Conservation (phyloP, 2,329 filamentous ascomycete genomes). For the Paramyrothecium sp. region DNA sequence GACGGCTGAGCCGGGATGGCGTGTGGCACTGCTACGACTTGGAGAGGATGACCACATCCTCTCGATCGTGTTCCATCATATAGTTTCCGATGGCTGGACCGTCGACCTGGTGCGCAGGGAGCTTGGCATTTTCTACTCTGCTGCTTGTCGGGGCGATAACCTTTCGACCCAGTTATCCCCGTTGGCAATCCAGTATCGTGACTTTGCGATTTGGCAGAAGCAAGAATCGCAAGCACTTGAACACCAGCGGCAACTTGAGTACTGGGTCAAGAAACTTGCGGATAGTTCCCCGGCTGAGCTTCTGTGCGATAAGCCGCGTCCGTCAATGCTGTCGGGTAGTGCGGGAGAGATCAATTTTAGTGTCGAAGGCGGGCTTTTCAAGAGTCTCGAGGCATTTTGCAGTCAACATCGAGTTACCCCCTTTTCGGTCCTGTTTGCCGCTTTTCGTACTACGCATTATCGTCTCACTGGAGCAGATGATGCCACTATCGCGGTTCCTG, state of each 20-base stretch:
- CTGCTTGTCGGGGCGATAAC: neutral
- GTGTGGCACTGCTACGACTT: neutral
- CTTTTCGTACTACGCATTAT: constrained; percentile 4
- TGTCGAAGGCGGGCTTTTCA: neutral
- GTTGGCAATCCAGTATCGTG: neutral
- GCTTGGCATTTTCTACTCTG: neutral
- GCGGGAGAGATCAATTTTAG: neutral
- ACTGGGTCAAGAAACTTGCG: neutral
- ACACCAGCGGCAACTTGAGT: neutral
- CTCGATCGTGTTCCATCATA: constrained; percentile 10
- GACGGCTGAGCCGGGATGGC: neutral
- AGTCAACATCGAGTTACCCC: neutral
- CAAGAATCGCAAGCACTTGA: neutral
- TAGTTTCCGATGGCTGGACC: constrained; percentile 7
- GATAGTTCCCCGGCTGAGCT: neutral
- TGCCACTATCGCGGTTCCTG: constrained; percentile 2
- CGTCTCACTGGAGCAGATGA: constrained; percentile 5
- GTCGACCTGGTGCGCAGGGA: neutral
- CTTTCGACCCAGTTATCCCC: neutral
- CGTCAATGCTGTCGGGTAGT: neutral
- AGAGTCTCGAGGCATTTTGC: neutral
- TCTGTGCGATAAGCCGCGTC: neutral
- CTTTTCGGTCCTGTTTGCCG: constrained; percentile 1
- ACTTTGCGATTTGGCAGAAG: neutral
- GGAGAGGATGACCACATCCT: constrained; percentile 1